Conservation (phyloP, 2,329 filamentous ascomycete species). For the Botryotinia convoluta region DNA sequence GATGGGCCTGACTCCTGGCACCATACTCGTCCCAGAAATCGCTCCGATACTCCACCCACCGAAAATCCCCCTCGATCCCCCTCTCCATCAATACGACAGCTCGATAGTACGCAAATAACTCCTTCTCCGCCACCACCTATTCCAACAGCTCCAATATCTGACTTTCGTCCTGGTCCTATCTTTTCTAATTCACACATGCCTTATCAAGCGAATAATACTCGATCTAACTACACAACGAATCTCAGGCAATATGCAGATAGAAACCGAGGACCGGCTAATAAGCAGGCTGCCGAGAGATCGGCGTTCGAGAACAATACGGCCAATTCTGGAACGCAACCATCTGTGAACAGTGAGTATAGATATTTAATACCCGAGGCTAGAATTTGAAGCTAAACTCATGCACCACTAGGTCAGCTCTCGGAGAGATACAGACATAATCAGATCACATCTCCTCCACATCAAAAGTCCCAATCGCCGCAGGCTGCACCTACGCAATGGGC, state of each 20-base stretch:
- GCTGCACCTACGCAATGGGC: slow-evolving; percentile 18
- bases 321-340: not conserved
- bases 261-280: slow-evolving; percentile 8
- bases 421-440: slow-evolving; percentile 19
- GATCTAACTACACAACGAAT: slow-evolving; percentile 12
- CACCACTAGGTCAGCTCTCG: slow-evolving; percentile 6
- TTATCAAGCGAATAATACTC: slow-evolving; percentile 17
- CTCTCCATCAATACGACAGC: slow-evolving; percentile 13
- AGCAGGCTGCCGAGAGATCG: slow-evolving; percentile 3
- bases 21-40: slow-evolving; percentile 16
- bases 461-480: slow-evolving; percentile 18
- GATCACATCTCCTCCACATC: not conserved
- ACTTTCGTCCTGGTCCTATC: slow-evolving; percentile 14
- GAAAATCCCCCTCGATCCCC: slow-evolving; percentile 9
- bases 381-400: not conserved
- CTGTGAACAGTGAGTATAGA: slow-evolving; percentile 11
- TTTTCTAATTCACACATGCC: slow-evolving; percentile 19
- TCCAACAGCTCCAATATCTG: slow-evolving; percentile 19
- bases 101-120: slow-evolving; percentile 18
- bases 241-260: slow-evolving; percentile 21
- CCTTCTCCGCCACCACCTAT: slow-evolving; percentile 21
- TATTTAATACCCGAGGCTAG: not conserved
- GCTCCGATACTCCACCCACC: slow-evolving; percentile 10
- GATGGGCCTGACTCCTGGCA: slow-evolving; percentile 20
- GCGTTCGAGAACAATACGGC: slow-evolving; percentile 8